Evolutionary conservation across 371 early-diverging fungal genomes (phyloP).

Genomic region (Batkoa obscura): DNA sequence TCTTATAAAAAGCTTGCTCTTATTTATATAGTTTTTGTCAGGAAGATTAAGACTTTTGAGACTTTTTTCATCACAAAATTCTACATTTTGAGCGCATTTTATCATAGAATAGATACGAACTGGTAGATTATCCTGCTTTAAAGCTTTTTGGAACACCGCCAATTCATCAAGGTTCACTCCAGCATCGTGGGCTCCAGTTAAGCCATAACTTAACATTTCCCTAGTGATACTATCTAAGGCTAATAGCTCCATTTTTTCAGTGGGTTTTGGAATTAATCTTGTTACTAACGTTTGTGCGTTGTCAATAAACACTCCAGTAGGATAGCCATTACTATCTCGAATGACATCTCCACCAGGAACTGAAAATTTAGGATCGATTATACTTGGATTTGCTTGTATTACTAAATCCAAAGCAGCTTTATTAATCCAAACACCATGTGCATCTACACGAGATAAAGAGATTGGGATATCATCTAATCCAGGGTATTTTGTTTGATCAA

Average conservation of each 20-base stretch:
- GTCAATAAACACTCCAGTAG: not conserved
- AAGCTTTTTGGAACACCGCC: not conserved
- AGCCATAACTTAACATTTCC: not conserved
- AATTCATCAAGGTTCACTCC: not conserved
- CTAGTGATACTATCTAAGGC: not conserved
- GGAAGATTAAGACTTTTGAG: too few relatives aligned
- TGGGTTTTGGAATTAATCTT: not conserved
- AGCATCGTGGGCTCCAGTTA: not conserved
- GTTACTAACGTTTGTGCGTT: not conserved
- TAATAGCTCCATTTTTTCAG: too few relatives aligned
- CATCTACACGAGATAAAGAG: not conserved
- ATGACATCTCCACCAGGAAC: not conserved
- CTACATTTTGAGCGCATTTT: not conserved
- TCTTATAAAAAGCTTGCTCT: constrained; percentile 4
- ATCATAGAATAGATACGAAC: not conserved
- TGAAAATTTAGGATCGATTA: not conserved
- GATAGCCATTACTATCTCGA: not conserved
- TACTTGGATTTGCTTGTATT: not conserved
- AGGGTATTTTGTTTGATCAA: not conserved
- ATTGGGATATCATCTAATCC: not conserved
- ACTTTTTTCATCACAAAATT: not conserved
- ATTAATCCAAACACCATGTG: not conserved
- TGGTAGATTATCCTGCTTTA: not conserved
- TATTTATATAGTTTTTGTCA: not conserved
- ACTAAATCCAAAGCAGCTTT: not conserved